These are phyloP conservation scores for Erythrobasidium hasegawianum DNA, from an alignment of 1,284 basidiomycete genomes.

Conservation along the genomic window DNA sequence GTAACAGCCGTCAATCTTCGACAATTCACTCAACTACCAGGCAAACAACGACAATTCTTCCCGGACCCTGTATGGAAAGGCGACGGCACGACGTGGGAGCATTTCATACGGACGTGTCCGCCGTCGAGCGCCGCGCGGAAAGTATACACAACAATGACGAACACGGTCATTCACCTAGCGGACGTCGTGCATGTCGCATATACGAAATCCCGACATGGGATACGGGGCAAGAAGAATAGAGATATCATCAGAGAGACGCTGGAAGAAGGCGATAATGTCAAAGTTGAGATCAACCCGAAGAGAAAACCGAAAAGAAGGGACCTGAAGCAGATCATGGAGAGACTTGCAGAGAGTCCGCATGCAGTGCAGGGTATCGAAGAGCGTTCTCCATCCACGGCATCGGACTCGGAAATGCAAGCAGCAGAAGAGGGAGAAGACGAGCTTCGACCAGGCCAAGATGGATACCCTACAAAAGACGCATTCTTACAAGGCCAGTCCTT, in stretches of 20 bases:
- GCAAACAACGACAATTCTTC: slow-evolving; percentile 20
- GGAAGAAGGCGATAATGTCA: slow-evolving; percentile 18
- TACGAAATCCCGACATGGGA: neutral
- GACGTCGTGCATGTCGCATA: slow-evolving; percentile 28
- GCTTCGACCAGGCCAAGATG: neutral
- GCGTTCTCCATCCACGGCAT: neutral
- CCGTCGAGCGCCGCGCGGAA: slow-evolving; percentile 52
- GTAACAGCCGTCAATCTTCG: slow-evolving; percentile 20
- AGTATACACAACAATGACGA: slow-evolving; percentile 24
- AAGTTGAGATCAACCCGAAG: slow-evolving; percentile 25
- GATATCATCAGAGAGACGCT: slow-evolving; percentile 18
- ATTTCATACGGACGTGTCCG: slow-evolving; percentile 78
- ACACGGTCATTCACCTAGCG: slow-evolving; percentile 31
- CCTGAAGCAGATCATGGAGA: neutral
- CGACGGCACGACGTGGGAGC: slow-evolving; percentile 80
- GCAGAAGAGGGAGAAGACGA: neutral
- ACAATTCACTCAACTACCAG: slow-evolving; percentile 18
- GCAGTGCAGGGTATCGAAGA: neutral
- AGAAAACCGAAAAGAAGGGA: slow-evolving; percentile 7
- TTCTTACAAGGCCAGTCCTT: slow-evolving; percentile 12
- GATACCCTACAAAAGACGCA: slow-evolving; percentile 11
- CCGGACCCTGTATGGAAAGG: slow-evolving; percentile 66
- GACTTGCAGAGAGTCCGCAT: neutral
- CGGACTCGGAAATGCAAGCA: neutral
- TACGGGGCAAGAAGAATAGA: slow-evolving; percentile 4